A percentile compares a stretch with the other conserved stretches of the same genome.
These are phyloP conservation scores for Bacterosira constricta DNA, from an alignment of 108 stramenopile genomes.

Conservation along the genomic window DNA sequence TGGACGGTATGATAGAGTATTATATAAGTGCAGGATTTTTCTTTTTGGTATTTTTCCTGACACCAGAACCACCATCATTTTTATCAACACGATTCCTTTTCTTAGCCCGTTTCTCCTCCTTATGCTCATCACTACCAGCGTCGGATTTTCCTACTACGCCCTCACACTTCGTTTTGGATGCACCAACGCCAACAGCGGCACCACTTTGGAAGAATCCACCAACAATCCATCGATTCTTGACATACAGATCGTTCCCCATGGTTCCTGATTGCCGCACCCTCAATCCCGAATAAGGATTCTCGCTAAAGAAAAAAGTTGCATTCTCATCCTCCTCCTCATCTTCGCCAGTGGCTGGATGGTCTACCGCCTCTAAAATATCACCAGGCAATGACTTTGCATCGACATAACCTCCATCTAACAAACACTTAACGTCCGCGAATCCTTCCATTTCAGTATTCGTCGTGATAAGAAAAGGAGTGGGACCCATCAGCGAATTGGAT, in stretches of 20 bases:
- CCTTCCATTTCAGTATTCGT: slow-evolving; percentile 91
- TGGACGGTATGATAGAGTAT: neutral
- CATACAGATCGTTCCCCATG: slow-evolving; percentile 91
- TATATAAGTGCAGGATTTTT: slow-evolving; percentile 63
- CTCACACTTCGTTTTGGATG: neutral
- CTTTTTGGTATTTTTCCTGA: slow-evolving; percentile 34
- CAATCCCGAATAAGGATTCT: slow-evolving; percentile 80
- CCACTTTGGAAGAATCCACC: slow-evolving; percentile 59
- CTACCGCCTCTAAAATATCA: slow-evolving; percentile 36
- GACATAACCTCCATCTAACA: slow-evolving; percentile 65
- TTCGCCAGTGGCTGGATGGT: slow-evolving; percentile 39
- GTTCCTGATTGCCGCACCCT: slow-evolving; percentile 88
- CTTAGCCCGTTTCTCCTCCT: slow-evolving; percentile 27
- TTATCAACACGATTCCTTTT: neutral
- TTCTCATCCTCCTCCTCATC: slow-evolving; percentile 35
- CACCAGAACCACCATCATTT: slow-evolving; percentile 6
- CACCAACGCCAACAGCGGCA: neutral
- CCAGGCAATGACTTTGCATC: slow-evolving; percentile 27
- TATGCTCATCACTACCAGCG: slow-evolving; percentile 9
- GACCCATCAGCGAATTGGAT: slow-evolving; percentile 8
- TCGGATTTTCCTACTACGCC: neutral
- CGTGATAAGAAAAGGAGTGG: slow-evolving; percentile 75
- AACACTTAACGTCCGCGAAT: slow-evolving; percentile 69
- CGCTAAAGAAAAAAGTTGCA: slow-evolving; percentile 62
- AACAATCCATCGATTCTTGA: slow-evolving; percentile 86